phyloP scores from a whole-genome alignment of 371 early-diverging fungal species.

The Conidiobolus incongruus region DNA sequence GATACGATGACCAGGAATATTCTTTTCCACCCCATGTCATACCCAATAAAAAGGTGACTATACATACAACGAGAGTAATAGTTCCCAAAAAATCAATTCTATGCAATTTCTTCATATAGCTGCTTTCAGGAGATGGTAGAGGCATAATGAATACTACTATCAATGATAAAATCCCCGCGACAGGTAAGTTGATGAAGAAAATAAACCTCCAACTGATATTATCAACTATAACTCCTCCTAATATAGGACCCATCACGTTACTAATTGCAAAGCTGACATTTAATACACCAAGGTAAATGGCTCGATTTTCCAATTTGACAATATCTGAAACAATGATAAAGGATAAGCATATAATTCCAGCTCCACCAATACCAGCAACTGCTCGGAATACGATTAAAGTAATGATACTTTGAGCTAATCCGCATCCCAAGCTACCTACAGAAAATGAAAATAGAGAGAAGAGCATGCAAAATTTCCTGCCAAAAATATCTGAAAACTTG shows the following conservation, averaged over 20 bases:
- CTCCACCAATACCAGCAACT: constrained; percentile 36
- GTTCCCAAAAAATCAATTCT: constrained; percentile 38
- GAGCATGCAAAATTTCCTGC: constrained; percentile 25
- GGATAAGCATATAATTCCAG: constrained; percentile 41
- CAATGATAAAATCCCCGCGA: constrained; percentile 28
- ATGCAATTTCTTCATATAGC: constrained; percentile 20
- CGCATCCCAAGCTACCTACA: constrained; percentile 23
- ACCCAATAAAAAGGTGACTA: constrained; percentile 20
- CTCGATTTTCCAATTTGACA: constrained; percentile 15
- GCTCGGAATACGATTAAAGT: constrained; percentile 36
- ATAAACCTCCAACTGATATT: constrained; percentile 44
- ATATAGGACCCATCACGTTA: constrained; percentile 35
- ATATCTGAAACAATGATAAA: constrained; percentile 48
- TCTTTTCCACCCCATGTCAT: constrained; percentile 20
- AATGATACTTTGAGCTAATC: constrained; percentile 24
- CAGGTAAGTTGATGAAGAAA: constrained; percentile 20
- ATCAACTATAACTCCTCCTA: constrained; percentile 41
- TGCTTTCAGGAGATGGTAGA: constrained; percentile 11
- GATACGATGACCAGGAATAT: constrained; percentile 17
- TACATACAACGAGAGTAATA: constrained; percentile 12
- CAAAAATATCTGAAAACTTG: constrained; percentile 30
- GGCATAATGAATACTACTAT: constrained; percentile 15
- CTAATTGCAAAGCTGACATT: constrained; percentile 23
- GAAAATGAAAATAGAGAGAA: constrained; percentile 18
- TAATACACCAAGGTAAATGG: constrained; percentile 21